Evolutionary conservation across 306 rosid species (phyloP).

Genomic region (Glycine tomentella): DNA sequence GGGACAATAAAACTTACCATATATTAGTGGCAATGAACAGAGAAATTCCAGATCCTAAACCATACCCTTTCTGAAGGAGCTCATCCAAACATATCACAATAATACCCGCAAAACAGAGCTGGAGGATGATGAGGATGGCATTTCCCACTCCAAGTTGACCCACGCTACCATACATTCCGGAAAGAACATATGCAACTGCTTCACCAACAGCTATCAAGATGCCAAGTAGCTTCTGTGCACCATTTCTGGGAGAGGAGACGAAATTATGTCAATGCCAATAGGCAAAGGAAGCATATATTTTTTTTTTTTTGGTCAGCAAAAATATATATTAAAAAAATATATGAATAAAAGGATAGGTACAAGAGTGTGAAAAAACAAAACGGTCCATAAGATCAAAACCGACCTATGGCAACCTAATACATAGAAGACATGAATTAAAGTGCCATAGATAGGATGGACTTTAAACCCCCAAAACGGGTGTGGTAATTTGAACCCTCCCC

Average conservation of each 20-base stretch:
- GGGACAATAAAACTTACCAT: constrained; percentile 60
- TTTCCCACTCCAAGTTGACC: constrained; percentile 86
- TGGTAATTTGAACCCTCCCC: too few species aligned
- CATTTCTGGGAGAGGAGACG: constrained; percentile 54
- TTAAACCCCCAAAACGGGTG: too few species aligned
- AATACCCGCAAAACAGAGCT: constrained; percentile 80
- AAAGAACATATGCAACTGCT: constrained; percentile 80
- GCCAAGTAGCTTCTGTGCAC: constrained; percentile 79
- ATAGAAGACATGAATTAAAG: too few species aligned
- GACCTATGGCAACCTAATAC: too few species aligned
- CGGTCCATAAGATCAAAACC: too few species aligned
- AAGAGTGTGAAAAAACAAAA: too few species aligned
- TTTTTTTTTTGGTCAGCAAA: too few species aligned
- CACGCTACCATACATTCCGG: constrained; percentile 86
- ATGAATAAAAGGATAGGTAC: too few species aligned
- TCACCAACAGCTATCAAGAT: constrained; percentile 83
- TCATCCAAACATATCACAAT: constrained; percentile 84
- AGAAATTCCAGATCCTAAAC: constrained; percentile 82
- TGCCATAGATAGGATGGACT: too few species aligned
- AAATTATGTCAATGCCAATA: not conserved
- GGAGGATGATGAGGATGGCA: constrained; percentile 77
- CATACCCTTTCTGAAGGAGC: constrained; percentile 86
- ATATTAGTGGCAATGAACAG: constrained; percentile 81
- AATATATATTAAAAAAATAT: too few species aligned
- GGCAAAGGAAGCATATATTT: too few species aligned